phyloP scores from a whole-genome alignment of 768 basidiomycete species.

The Boletus reticulatus region DNA sequence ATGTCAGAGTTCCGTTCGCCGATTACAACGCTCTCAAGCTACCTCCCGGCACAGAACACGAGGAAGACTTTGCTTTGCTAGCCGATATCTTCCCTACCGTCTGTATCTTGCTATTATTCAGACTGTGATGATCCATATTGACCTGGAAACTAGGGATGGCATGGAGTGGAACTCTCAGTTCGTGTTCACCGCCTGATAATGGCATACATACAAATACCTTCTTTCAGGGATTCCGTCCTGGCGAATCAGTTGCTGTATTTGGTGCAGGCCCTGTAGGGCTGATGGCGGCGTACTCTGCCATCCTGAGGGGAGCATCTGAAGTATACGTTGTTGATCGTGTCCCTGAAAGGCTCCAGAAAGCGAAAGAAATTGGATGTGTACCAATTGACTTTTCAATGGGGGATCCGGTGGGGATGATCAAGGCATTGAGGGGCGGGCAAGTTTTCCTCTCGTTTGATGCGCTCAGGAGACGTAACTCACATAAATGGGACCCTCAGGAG shows the following conservation, averaged over 20 bases:
- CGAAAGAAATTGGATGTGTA: conserved; percentile 49
- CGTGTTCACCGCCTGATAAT: background rate
- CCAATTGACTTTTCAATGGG: conserved; percentile 37
- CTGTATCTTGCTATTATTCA: background rate
- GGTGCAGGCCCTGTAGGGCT: conserved; percentile 27
- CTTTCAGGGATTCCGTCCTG: background rate
- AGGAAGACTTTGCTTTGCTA: too few species aligned
- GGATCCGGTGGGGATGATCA: background rate
- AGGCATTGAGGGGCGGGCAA: background rate
- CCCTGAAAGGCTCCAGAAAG: conserved; percentile 38
- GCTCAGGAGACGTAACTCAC: background rate
- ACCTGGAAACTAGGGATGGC: background rate
- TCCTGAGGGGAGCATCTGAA: conserved; percentile 48
- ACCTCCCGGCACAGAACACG: too few species aligned
- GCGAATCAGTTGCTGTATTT: background rate
- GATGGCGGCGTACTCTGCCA: conserved; percentile 53
- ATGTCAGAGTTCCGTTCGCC: too few species aligned
- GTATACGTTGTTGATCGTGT: conserved; percentile 59
- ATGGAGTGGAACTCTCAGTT: background rate
- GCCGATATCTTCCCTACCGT: too few species aligned
- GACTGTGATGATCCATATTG: background rate
- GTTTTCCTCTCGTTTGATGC: background rate
- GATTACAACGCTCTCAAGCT: too few species aligned
- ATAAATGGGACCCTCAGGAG: background rate
- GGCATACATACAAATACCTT: background rate